Percentiles rank a stretch among this genome's conserved stretches.
phyloP scores from a whole-genome alignment of 768 basidiomycete species.

The Sporobolomyces roseus region DNA sequence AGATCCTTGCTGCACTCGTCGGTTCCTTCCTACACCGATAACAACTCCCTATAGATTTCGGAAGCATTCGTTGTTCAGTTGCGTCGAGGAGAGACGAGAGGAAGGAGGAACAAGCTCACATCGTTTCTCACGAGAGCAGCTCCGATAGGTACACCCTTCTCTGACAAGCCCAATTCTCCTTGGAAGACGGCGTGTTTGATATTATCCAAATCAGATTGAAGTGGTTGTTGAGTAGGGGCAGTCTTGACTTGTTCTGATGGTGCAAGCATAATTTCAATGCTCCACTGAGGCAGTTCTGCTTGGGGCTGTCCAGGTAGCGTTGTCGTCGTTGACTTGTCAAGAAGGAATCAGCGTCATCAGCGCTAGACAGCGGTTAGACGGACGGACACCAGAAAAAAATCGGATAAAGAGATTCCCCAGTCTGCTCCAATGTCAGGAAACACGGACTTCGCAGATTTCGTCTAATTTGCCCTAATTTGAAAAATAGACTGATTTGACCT shows the following conservation, averaged over 20 bases:
- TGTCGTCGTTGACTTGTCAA: not conserved
- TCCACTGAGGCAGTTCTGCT: no score
- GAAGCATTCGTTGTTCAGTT: no score
- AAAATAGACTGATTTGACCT: no score
- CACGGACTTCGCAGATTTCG: no score
- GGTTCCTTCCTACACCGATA: constrained; percentile 54
- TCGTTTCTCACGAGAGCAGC: constrained; percentile 52
- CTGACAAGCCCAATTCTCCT: constrained; percentile 54
- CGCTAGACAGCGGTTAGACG: no score
- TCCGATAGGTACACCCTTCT: constrained; percentile 66
- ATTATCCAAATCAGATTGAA: constrained; percentile 38
- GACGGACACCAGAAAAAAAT: no score
- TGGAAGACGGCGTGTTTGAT: constrained; percentile 48
- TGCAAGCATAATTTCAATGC: constrained; percentile 23
- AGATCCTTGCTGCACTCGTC: constrained; percentile 53
- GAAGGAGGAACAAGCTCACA: no score
- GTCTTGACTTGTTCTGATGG: constrained; percentile 35
- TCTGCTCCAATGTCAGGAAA: no score
- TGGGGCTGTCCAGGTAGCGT: not conserved
- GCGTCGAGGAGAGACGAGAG: no score
- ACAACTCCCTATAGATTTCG: no score
- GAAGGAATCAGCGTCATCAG: not conserved
- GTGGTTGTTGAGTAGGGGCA: constrained; percentile 26
- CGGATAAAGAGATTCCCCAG: no score
- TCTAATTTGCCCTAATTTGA: no score